A percentile compares a stretch with the other conserved stretches of the same genome.
Conservation (phyloP, 129 eudicot genomes). For the Flaveria sonorensis region DNA sequence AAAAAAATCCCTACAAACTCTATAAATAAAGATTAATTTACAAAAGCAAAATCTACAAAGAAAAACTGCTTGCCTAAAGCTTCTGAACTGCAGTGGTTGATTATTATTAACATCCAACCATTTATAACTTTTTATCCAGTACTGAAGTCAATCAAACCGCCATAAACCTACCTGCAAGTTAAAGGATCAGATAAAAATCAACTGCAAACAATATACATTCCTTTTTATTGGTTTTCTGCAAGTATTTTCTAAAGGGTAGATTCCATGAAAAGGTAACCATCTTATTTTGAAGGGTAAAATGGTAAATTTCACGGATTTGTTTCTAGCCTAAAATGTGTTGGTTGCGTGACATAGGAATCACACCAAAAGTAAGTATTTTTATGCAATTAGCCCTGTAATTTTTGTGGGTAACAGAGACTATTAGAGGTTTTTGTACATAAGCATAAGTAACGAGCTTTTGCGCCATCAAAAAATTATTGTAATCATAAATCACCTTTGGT, state of each 20-base stretch:
- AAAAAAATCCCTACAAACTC: conserved; percentile 27
- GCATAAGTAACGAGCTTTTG: background rate
- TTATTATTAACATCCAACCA: conserved; percentile 31
- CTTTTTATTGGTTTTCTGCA: background rate
- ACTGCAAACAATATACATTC: background rate
- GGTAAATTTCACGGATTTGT: background rate
- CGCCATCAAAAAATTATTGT: background rate
- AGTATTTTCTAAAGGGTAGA: background rate
- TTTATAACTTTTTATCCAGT: conserved; percentile 8
- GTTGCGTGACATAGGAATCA: background rate
- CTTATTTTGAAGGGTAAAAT: background rate
- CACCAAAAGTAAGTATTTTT: background rate
- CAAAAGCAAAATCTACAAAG: conserved; percentile 39
- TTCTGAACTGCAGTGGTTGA: conserved; percentile 5
- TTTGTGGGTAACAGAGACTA: background rate
- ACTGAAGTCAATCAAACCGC: conserved; percentile 19
- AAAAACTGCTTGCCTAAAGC: conserved; percentile 6
- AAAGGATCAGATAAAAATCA: background rate
- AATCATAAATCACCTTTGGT: conserved; percentile 21
- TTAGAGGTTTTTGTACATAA: background rate
- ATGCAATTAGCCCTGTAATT: background rate
- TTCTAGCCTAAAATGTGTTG: background rate
- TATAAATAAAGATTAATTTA: conserved; percentile 25
- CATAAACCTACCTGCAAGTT: conserved; percentile 33
- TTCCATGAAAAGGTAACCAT: conserved; percentile 1